Evolutionary conservation across 306 rosid species (phyloP), one percentile per base, ranked within the genome.

Genomic region (Ormosia semicastrata): DNA sequence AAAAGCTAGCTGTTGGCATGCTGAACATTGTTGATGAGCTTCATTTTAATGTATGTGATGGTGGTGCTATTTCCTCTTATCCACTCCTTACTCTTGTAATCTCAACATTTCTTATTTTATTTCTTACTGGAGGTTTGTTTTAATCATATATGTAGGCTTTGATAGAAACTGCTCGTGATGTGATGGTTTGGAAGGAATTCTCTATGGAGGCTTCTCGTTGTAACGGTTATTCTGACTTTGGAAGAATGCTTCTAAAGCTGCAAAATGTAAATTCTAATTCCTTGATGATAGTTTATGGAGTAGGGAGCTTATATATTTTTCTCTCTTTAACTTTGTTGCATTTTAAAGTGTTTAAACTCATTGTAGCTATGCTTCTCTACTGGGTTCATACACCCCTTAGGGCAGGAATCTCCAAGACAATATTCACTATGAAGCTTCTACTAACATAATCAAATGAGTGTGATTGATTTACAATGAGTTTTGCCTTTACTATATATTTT

Each of bases 221-320:
- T 81, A 66, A 49, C 17, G 88, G 86, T 44, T 94, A 94, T 87
- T 86, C 93, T 58, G 94, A 90, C 78, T 86, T 92, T 60, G 97
- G 95, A 77, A 89, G 88, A 87, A 90, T 92, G 95, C 92, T 92
- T 80, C 79, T 81, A 80, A 90, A 88, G 90, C 88, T 94, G 79
- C 89, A 84, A 82, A 92, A 84, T 85, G 98, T 94, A 89, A 87
- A 52, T 85, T 88, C 39, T 66, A 58, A 63, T 80, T 70, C 83
- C 76, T 73, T 73, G 64, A 85, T 84, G 67, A 66, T 83, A 39
- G 62, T 29, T 54, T 56, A 52, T 47, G 41, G 71, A 67, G 59
- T 57, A 80, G 73, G 50, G 1, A 52, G 12, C 52, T 50, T 71
- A 36, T 8, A 9, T 70, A 24, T 33, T 64, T 17, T 29, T 50